Evolutionary conservation across 2,329 filamentous ascomycete genomes (phyloP), one percentile per base, ranked within the genome.

Genomic region (Huntiella moniliformis): DNA sequence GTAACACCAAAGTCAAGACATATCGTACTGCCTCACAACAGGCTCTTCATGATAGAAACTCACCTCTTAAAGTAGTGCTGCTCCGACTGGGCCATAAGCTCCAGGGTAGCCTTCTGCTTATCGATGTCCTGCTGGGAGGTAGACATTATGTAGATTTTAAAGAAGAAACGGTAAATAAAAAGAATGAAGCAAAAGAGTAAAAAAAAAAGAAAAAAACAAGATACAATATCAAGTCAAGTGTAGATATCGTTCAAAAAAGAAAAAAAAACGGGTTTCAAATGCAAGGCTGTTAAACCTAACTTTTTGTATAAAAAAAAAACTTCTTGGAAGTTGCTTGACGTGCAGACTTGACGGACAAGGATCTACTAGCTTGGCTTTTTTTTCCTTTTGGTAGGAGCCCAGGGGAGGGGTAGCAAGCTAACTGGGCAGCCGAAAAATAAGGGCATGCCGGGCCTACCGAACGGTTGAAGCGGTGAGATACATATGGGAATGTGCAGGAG

Each of bases 21-120:
- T 12, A 15, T 18, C 11, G 4, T 15, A 39, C 40, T n/a, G 12
- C 11, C 13, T 13, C 12, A 10, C 10, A 16, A 22, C 22, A 28
- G 15, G 10, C 5, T 32, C n/a, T 44, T 39, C 7, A 40, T 10
- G n/a, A 43, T n/a, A 5, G 33, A 38, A 50, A 61, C 56, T 52
- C 50, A 92, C 87, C 86, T 94, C 68, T 95, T 96, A 70, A 96
- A 96, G 71, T 96, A 98, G 65, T 96, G 91, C 64, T 92, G 86
- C 71, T 98, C 91, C 53, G 87, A 91, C 67, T 94, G 87, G 61
- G 83, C 81, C 73, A 94, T 79, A 56, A 67, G 62, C 60, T 79
- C 77, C 63, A 82, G 71, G 63, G 68, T 67, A 60, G 71, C 61
- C 66, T 78, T 74, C 42, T 73, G 73, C 53, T 65, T 60, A 58